Conservation (phyloP, 2,329 filamentous ascomycete species). For the Fusarium sp. region DNA sequence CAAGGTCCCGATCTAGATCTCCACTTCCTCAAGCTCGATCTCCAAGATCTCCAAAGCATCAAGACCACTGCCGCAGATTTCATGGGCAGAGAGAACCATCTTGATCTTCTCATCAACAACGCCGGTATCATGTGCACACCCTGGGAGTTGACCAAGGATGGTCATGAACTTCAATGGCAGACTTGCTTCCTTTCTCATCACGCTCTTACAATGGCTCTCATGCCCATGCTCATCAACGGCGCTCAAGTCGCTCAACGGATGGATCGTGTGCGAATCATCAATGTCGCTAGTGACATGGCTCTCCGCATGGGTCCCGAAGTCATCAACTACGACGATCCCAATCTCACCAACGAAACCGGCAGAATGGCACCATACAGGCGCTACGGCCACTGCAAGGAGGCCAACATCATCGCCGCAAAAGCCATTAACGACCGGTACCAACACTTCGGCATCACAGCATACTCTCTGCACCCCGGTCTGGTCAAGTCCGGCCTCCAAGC, state of each 20-base stretch:
- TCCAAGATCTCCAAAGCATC: conserved; percentile 37
- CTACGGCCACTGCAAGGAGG: conserved; percentile 42
- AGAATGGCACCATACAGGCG: conserved; percentile 27
- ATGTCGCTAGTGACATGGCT: conserved; percentile 42
- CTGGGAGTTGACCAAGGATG: conserved; percentile 37
- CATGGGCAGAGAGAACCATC: conserved; percentile 23
- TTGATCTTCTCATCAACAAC: conserved; percentile 42
- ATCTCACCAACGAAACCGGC: conserved; percentile 34
- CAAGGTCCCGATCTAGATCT: conserved; percentile 26
- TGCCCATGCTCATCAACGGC: conserved; percentile 25
- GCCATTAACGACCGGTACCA: conserved; percentile 38
- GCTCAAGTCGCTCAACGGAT: conserved; percentile 15
- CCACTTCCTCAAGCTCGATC: conserved; percentile 40
- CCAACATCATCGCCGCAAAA: conserved; percentile 34
- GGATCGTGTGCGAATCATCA: conserved; percentile 40
- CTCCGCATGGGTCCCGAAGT: conserved; percentile 26
- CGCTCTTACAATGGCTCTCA: conserved; percentile 30
- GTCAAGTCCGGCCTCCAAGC: conserved; percentile 38
- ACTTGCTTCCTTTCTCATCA: conserved; percentile 40
- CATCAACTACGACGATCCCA: conserved; percentile 41
- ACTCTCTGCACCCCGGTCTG: conserved; percentile 41
- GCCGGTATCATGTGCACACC: conserved; percentile 41
- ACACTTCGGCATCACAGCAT: conserved; percentile 38
- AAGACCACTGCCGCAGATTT: conserved; percentile 32
- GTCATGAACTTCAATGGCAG: conserved; percentile 41